These are phyloP conservation scores for Coffea humblotiana DNA, from an alignment of 305 asterid species.

Conservation along the genomic window DNA sequence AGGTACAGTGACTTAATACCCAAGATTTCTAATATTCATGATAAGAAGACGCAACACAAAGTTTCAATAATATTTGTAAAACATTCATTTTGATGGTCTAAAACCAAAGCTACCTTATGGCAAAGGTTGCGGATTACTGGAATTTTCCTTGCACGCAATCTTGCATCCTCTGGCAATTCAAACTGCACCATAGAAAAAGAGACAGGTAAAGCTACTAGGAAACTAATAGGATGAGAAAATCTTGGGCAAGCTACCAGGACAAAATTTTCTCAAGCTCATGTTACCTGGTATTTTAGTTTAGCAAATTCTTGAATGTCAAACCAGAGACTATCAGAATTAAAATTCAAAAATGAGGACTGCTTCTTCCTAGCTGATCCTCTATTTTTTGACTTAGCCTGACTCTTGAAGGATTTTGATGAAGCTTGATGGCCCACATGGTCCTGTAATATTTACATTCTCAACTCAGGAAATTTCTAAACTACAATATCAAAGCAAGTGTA, in stretches of 20 bases:
- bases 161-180: conserved; percentile 69
- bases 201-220: not conserved
- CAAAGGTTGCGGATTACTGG: conserved; percentile 80
- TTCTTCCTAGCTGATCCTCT: conserved; percentile 52
- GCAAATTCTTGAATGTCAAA: conserved; percentile 78
- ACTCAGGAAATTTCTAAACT: conserved; percentile 6
- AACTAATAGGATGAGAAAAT: not conserved
- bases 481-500: not conserved
- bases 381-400: conserved; percentile 51
- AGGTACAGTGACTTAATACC: not conserved
- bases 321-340: conserved; percentile 82
- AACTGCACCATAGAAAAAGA: conserved; percentile 49
- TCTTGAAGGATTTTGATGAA: conserved; percentile 60
- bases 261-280: conserved; percentile 13
- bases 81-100: not conserved
- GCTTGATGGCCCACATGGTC: conserved; percentile 50
- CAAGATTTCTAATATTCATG: not conserved
- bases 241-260: not conserved
- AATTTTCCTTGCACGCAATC: conserved; percentile 60
- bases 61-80: not conserved
- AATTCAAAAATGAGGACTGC: conserved; percentile 52
- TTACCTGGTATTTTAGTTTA: conserved; percentile 81
- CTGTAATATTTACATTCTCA: conserved; percentile 36
- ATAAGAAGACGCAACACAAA: not conserved
- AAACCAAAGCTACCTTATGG: conserved; percentile 57